Base-by-base conservation (phyloP, 805 yeast genomes). In the Scheffersomyces stipitis region DNA sequence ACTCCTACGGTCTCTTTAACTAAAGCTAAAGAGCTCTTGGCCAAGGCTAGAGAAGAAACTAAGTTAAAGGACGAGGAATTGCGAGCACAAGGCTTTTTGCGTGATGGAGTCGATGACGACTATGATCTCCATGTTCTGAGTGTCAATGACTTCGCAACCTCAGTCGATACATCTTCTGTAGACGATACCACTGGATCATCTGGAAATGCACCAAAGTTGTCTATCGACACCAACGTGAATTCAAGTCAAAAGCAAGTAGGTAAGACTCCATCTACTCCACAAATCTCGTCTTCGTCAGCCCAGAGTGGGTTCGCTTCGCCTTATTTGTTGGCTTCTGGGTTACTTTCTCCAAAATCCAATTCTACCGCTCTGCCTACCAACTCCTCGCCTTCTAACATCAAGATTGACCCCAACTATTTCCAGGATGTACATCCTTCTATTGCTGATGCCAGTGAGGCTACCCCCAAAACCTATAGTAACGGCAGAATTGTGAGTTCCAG, bases 1-100 rank as follows among this genome's bases (percentile, higher is more conserved):
- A 88, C 97, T 0, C 98, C 99, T n/a, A 91, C 98, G 0, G 89
- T 93, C 6, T 81, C 96, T 8, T 67, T 93, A 44, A 78, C 80
- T 32, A 81, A 80, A 50, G 99, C 99, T 0, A 95, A 88, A 61
- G 95, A 82, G 52, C 61, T 93, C 59, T 69, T 88, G 51, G 82
- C 86, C 2, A 85, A 82, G 48, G 93, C 96, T 0, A 73, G 95
- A 52, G 93, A 83, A 51, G 86, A 78, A 45, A 80, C 85, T 0
- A 75, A 72, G 45, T 51, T 70, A 36, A 79, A 80, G 46, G 76
- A 76, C 44, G 69, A 75, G 37, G 76, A 72, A 33, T 56, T 66
- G 26, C 44, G 70, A 63, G 76, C 69, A 57, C 74, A 52, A 53
- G 73, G 68, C 2, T 56, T 46, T 31, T 34, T 56, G 15, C 43